These are phyloP conservation scores for Cercospora janseana DNA, from an alignment of 2,329 filamentous ascomycete species.

Conservation along the genomic window DNA sequence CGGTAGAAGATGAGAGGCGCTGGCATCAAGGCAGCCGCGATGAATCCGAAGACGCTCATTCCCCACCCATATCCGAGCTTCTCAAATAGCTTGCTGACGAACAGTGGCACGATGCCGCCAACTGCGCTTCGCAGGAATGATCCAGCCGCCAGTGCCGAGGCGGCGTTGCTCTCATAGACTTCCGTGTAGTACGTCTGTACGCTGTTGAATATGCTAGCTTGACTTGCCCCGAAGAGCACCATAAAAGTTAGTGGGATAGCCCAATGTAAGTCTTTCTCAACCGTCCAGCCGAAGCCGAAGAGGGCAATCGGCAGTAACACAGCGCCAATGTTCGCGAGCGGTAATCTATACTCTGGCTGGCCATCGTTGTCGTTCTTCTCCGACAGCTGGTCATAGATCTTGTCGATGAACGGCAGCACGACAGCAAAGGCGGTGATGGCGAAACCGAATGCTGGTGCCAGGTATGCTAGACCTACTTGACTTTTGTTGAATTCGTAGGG, in stretches of 20 bases:
- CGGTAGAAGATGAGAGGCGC: constrained; percentile 51
- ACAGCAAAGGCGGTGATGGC: constrained; percentile 45
- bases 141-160: constrained; percentile 50
- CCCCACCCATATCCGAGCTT: constrained; percentile 50
- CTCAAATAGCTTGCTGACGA: constrained; percentile 45
- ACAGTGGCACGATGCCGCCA: constrained; percentile 47
- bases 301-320: constrained; percentile 45
- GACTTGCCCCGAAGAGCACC: constrained; percentile 51
- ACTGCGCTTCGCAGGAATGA: constrained; percentile 47
- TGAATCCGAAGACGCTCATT: constrained; percentile 48
- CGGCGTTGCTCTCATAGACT: constrained; percentile 50
- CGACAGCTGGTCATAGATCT: constrained; percentile 46
- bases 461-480: constrained; percentile 45
- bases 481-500: constrained; percentile 45
- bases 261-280: constrained; percentile 44
- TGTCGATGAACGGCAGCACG: constrained; percentile 45
- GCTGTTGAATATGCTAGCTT: constrained; percentile 53
- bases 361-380: constrained; percentile 42
- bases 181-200: constrained; percentile 57
- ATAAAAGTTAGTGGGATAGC: constrained; percentile 42
- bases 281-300: constrained; percentile 47
- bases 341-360: constrained; percentile 45
- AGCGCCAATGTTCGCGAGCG: constrained; percentile 46
- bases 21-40: constrained; percentile 46
- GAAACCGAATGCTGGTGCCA: constrained; percentile 45